Percentiles rank a stretch among this genome's conserved stretches.
Evolutionary conservation across 2,329 filamentous ascomycete genomes (phyloP).

Genomic region (Alternaria brassicae): DNA sequence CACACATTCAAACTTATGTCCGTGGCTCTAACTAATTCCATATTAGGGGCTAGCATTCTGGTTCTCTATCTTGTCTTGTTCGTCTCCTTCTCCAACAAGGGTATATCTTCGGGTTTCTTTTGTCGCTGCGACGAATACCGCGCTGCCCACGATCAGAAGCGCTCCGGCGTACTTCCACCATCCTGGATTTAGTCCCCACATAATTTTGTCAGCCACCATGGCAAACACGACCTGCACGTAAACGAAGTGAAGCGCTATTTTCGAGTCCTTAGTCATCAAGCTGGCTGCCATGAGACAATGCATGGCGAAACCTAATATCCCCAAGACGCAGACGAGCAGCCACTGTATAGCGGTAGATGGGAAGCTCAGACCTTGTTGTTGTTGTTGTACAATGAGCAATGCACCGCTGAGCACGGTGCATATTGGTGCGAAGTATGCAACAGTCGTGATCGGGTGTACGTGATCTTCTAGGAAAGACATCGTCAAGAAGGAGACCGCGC

Average conservation of each 20-base stretch:
- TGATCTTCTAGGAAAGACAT: background rate
- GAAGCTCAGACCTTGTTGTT: background rate
- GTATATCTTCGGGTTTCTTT: background rate
- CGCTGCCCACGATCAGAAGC: background rate
- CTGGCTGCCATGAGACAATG: conserved; percentile 1
- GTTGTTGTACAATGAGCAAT: background rate
- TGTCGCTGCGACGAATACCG: background rate
- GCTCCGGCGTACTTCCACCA: background rate
- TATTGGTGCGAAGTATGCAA: background rate
- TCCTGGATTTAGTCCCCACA: background rate
- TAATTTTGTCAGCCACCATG: background rate
- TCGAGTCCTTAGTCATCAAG: conserved; percentile 2
- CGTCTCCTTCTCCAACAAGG: background rate
- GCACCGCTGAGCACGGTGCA: background rate
- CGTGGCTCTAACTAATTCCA: background rate
- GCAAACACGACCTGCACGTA: background rate
- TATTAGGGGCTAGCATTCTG: background rate
- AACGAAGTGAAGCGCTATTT: background rate
- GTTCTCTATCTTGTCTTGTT: background rate
- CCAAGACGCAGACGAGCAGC: background rate
- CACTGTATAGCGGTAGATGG: background rate
- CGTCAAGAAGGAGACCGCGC: background rate
- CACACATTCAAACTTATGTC: background rate
- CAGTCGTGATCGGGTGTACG: background rate
- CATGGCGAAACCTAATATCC: background rate